Conservation (phyloP, 2,329 filamentous ascomycete species). For the Proliferodiscus dingleyae region DNA sequence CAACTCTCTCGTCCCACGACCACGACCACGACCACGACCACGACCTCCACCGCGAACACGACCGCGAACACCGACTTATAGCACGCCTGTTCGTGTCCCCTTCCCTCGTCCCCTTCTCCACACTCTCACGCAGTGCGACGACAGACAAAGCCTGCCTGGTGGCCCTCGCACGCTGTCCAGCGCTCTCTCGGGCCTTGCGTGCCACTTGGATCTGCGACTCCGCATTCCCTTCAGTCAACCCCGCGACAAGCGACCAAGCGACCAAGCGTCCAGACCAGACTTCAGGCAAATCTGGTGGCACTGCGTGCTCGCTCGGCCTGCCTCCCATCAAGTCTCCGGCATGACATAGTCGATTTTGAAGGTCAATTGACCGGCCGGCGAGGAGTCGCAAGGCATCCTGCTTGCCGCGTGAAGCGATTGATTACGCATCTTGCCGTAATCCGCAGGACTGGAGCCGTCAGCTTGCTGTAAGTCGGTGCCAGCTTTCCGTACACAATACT, state of each 20-base stretch:
- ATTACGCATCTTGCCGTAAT: neutral
- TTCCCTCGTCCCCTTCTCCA: conserved; percentile 4
- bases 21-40: too few species aligned
- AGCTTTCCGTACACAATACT: too few species aligned
- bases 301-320: conserved; percentile 2
- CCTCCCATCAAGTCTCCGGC: conserved; percentile 11
- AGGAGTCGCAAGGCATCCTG: conserved; percentile 9
- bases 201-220: neutral
- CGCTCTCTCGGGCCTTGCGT: neutral
- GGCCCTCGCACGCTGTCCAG: neutral
- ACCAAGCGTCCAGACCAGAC: neutral
- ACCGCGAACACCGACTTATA: neutral
- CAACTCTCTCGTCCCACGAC: neutral
- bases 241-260: conserved; percentile 3
- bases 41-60: neutral
- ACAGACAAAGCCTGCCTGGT: conserved; percentile 1
- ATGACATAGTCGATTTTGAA: conserved; percentile 16
- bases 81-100: neutral
- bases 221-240: neutral
- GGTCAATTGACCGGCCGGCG: conserved; percentile 19
- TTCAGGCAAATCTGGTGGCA: neutral
- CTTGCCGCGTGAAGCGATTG: neutral
- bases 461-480: conserved; percentile 3
- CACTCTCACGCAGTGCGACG: neutral
- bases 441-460: too few species aligned